These are phyloP conservation scores for Hansenula sp. DNA, from an alignment of 1,139 yeast genomes.

Conservation along the genomic window DNA sequence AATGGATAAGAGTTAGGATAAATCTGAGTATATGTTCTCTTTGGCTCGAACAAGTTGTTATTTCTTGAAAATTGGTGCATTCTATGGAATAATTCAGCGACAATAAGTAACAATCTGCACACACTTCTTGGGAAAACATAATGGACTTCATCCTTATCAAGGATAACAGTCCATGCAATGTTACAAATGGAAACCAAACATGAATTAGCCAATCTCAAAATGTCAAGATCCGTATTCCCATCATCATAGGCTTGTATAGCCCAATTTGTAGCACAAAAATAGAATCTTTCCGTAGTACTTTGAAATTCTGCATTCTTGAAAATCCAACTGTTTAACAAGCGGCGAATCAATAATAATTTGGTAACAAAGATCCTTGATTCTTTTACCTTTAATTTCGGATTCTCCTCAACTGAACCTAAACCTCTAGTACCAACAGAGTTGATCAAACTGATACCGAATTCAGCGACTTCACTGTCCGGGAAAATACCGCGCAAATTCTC, in stretches of 20 bases:
- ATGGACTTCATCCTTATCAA: constrained; percentile 26
- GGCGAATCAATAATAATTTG: constrained; percentile 56
- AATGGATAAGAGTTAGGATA: constrained; percentile 74
- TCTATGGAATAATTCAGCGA: constrained; percentile 47
- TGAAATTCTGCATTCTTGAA: constrained; percentile 29
- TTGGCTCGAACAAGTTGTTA: constrained; percentile 50
- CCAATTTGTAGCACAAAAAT: constrained; percentile 57
- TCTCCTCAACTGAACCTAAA: constrained; percentile 19
- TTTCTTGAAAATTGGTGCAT: constrained; percentile 52
- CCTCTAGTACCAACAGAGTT: constrained; percentile 54
- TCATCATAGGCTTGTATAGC: constrained; percentile 50
- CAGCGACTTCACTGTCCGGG: constrained; percentile 36
- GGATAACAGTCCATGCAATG: constrained; percentile 34
- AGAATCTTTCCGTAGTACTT: constrained; percentile 38
- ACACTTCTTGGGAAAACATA: constrained; percentile 41
- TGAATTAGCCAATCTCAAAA: constrained; percentile 60
- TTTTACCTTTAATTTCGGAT: constrained; percentile 30
- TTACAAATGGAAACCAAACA: constrained; percentile 48
- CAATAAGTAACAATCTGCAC: constrained; percentile 47
- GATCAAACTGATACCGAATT: constrained; percentile 37
- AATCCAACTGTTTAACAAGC: constrained; percentile 49
- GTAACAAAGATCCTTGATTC: constrained; percentile 54
- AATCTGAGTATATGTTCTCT: constrained; percentile 59
- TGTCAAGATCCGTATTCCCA: constrained; percentile 51
- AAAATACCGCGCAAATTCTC: constrained; percentile 38